Evolutionary conservation across 208 protist species (phyloP), one percentile per base, ranked within the genome.

Genomic region (Blastocrithidia nonstop): DNA sequence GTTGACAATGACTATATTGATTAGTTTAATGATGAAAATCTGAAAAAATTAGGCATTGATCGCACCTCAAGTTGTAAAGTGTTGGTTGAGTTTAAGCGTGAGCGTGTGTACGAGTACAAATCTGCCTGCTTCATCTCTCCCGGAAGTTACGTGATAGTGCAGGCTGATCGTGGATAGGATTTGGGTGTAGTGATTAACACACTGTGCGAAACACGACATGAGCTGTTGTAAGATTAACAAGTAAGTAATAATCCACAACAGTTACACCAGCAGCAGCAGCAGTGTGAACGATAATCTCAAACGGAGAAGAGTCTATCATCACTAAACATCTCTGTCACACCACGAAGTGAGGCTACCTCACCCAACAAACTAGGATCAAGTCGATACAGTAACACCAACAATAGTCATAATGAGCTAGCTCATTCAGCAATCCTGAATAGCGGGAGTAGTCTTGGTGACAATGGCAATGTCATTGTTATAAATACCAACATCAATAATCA

Each of bases 51-150:
- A 11, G 73, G 71, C 44, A 83, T 88, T 42, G 59, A 79, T 43
- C 28, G 58, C 0, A 21, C 35, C 32, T 51, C 61, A n/a, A 36
- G 45, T 25, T 90, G 76, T 66, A 57, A 97, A 59, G 67, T 93
- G 49, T 73, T 93, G 11, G 80, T 93, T 2, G 79, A 88, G 54
- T 93, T 93, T 42, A 93, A 93, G 55, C 73, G 84, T 17, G 72
- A 82, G 36, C 84, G 84, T 2, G 66, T 85, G 24, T 48, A 84
- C 20, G 71, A 90, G 69, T 90, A 85, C 67, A 77, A 89, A 36
- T 86, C 77, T 0, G 37, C 52, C 40, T 32, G 52, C 37, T 87
- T 75, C 48, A 72, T 93, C 33, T 38, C 63, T 3, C 84, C 84
- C 0, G 84, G 84, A 25, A 68, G 55, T 35, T 89, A 88, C 57